Percentiles rank a stretch among this genome's conserved stretches.
Evolutionary conservation across 352 stramenopile species (phyloP).

Genomic region (Globisporangium viniferum): DNA sequence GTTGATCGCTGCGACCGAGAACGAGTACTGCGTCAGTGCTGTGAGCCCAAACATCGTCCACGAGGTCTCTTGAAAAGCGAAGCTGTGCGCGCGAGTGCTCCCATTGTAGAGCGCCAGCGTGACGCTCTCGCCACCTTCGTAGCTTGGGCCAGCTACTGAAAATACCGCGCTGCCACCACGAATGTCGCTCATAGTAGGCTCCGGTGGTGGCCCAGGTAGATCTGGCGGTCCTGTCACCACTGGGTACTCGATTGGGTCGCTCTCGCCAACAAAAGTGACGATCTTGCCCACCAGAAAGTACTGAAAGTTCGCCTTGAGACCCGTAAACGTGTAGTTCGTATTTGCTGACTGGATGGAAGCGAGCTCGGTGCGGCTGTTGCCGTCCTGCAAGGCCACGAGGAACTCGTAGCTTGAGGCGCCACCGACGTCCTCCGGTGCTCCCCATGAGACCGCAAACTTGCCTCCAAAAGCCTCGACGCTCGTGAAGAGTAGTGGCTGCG

Average conservation of each 20-base stretch:
- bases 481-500: conserved; percentile 25
- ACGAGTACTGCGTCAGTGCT: conserved; percentile 37
- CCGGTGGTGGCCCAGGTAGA: conserved; percentile 17
- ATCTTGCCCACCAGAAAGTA: conserved; percentile 25
- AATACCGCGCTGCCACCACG: conserved; percentile 25
- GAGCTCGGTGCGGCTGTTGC: background rate
- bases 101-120: conserved; percentile 31
- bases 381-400: conserved; percentile 2
- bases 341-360: background rate
- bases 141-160: conserved; percentile 19
- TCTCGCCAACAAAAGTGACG: conserved; percentile 24
- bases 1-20: conserved; percentile 37
- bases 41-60: conserved; percentile 31
- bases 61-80: conserved; percentile 17
- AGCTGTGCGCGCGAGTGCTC: conserved; percentile 18
- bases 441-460: conserved; percentile 40
- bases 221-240: conserved; percentile 23
- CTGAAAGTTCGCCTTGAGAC: conserved; percentile 20
- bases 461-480: conserved; percentile 33
- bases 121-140: conserved; percentile 41
- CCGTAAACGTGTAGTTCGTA: conserved; percentile 15
- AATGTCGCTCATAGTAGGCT: conserved; percentile 21
- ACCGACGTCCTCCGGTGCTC: conserved; percentile 33
- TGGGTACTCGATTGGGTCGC: conserved; percentile 5
- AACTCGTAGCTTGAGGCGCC: conserved; percentile 35